Evolutionary conservation across 257 asterid species (phyloP), one percentile per base, ranked within the genome.

Genomic region (Haberlea rhodopensis): DNA sequence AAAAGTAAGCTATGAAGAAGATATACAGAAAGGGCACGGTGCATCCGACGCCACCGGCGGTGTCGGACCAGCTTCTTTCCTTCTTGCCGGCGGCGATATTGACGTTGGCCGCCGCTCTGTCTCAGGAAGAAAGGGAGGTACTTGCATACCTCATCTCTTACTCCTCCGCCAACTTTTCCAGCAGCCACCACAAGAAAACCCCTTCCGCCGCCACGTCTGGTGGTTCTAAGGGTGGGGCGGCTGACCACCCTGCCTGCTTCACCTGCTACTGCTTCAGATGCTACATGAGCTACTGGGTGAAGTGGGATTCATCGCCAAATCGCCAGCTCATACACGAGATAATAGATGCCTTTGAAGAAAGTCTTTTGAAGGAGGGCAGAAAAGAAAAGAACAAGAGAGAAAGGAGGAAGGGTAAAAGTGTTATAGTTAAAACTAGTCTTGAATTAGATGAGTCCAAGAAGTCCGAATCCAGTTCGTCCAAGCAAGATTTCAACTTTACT

Each of bases 281-380:
- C 69, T 88, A 88, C 52, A 84, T 68, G 81, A 75, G 80, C 57
- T 88, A 84, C 32, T 88, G 96, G 96, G 86, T 63, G 1, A 79
- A 75, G 70, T 88, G 96, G 96, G 88, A 85, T 46, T 60, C 88
- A 0, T 88, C 96, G 34, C 86, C 91, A 8, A 86, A 86, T 62
- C 83, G 91, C 11, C 84, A 86, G 40, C 84, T 84, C 29, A 88
- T 88, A 32, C 85, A 88, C 78, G 89, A 86, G 72, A 57, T 82
- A 0, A 81, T 86, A 0, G 96, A 88, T 51, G 91, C 85, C 20
- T 88, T 78, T 31, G 95, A 88, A 45, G 91, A 86, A 3, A 78
- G 73, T 19, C 74, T 79, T 0, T 37, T 58, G 71, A 81, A 68
- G 69, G 79, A 78, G 21, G 72, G 68, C 63, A 79, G 32, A 59